phyloP scores from a whole-genome alignment of 495 filamentous ascomycete species.

The Clohesyomyces aquaticus region DNA sequence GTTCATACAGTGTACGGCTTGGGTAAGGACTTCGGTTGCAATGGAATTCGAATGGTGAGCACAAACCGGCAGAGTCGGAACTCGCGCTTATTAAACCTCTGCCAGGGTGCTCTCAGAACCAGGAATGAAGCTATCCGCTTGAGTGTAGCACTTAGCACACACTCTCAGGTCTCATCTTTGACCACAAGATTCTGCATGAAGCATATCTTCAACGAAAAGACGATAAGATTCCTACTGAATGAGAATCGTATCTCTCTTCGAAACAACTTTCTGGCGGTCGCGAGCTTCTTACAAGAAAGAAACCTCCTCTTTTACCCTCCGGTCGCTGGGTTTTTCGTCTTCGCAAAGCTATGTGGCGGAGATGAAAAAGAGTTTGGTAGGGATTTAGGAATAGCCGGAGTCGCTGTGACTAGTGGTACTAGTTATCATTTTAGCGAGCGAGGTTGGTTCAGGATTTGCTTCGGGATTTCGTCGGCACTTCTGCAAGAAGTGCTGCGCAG shows the following conservation, averaged over 20 bases:
- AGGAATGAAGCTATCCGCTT: not conserved
- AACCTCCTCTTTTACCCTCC: not conserved
- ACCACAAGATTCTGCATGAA: not conserved
- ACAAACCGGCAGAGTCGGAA: too few species aligned
- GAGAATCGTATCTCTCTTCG: not conserved
- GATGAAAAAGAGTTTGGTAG: not conserved
- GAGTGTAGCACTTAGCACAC: constrained; percentile 5
- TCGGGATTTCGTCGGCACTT: not conserved
- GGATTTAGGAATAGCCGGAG: not conserved
- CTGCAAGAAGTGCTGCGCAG: not conserved
- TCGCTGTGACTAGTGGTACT: not conserved
- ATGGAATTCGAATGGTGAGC: constrained; percentile 31
- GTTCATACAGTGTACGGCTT: constrained; percentile 30
- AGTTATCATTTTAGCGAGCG: not conserved
- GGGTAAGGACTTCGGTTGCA: constrained; percentile 37
- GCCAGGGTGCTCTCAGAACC: not conserved
- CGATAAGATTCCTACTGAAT: not conserved
- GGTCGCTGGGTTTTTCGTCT: not conserved
- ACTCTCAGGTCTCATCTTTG: not conserved
- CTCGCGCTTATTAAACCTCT: too few species aligned
- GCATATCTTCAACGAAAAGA: not conserved
- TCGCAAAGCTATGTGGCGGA: not conserved
- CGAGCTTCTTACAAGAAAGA: not conserved
- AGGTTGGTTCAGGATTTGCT: constrained; percentile 3
- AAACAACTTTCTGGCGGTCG: not conserved